Conservation (phyloP, 345 rosid genomes). For the Eucalyptus dawsonii region DNA sequence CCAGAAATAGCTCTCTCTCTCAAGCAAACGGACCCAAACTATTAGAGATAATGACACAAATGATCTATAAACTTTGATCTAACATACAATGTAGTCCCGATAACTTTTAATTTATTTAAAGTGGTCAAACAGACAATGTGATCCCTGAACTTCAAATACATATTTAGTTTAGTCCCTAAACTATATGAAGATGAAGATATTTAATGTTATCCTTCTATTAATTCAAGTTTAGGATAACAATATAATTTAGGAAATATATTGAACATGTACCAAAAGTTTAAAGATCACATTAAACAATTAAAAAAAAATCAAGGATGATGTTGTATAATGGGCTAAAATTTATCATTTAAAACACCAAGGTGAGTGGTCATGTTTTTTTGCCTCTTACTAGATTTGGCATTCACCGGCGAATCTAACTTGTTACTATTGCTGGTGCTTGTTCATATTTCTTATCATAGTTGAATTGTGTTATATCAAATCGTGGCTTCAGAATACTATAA, state of each 20-base stretch:
- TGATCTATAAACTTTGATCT: rapidly evolving
- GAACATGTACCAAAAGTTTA: rapidly evolving
- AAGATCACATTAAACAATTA: too few relatives aligned
- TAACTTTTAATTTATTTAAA: too few relatives aligned
- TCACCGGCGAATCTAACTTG: rapidly evolving
- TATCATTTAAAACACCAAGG: neutral
- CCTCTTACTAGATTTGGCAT: neutral
- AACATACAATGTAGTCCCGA: rapidly evolving
- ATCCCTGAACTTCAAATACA: too few relatives aligned
- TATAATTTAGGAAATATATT: too few relatives aligned
- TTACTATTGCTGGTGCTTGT: neutral
- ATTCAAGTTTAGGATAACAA: neutral
- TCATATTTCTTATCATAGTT: neutral
- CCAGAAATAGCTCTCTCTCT: neutral
- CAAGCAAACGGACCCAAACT: rapidly evolving
- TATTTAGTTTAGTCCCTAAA: neutral
- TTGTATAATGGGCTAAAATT: neutral
- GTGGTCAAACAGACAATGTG: too few relatives aligned
- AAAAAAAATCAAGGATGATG: rapidly evolving
- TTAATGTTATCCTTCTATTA: too few relatives aligned
- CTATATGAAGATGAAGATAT: neutral
- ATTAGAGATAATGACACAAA: neutral
- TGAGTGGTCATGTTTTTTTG: neutral
- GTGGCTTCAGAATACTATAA: neutral
- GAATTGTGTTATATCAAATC: neutral